Conservation (phyloP, 2,329 filamentous ascomycete genomes). For the Phaeosphaeria sp. region DNA sequence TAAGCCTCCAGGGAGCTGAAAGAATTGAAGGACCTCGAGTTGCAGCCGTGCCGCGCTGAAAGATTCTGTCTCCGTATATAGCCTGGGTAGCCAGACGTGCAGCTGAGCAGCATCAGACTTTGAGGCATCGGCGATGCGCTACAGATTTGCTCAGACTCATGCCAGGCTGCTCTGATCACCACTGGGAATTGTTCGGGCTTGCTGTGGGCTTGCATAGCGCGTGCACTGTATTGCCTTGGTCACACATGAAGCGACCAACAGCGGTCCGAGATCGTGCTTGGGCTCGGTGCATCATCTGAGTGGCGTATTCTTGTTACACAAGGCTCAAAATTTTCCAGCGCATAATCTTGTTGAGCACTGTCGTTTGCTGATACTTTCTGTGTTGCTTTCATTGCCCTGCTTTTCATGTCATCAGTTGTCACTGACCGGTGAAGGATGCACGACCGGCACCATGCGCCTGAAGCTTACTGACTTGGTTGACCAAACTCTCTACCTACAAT, state of each 20-base stretch:
- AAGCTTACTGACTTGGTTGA: neutral
- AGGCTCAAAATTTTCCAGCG: conserved; percentile 2
- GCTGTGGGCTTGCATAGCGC: conserved; percentile 5
- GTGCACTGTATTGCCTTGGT: conserved; percentile 3
- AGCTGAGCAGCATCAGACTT: neutral
- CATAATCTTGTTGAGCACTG: neutral
- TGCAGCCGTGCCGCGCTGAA: neutral
- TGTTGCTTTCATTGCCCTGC: neutral
- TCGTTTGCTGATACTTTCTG: neutral
- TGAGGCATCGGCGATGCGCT: neutral
- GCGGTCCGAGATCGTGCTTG: conserved; percentile 6
- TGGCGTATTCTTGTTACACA: neutral
- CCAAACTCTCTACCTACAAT: too few relatives aligned
- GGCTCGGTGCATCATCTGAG: conserved; percentile 6
- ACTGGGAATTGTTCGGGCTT: too few relatives aligned
- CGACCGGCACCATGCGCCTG: neutral
- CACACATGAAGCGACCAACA: conserved; percentile 4
- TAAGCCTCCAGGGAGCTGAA: neutral
- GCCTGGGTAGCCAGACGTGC: neutral
- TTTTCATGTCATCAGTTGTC: neutral
- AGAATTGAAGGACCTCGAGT: neutral
- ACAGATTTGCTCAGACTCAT: conserved; percentile 1
- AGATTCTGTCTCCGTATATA: neutral
- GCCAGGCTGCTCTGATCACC: neutral
- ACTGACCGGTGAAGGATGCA: neutral